A percentile compares a stretch with the other conserved stretches of the same genome.
These are phyloP conservation scores for Gossypium sturtianum DNA, from an alignment of 345 rosid genomes.

Conservation along the genomic window DNA sequence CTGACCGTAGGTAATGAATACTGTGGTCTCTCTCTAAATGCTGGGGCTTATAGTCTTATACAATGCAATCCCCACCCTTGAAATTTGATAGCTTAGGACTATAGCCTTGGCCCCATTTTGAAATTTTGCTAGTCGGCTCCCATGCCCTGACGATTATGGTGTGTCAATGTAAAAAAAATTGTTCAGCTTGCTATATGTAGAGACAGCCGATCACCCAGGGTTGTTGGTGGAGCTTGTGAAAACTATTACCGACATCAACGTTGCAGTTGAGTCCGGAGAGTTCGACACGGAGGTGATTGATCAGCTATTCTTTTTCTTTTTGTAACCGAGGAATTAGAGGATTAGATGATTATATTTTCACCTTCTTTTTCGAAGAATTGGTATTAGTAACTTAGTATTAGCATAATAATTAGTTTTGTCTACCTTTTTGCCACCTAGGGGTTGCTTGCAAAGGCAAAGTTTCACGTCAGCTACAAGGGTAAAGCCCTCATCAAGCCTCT, in stretches of 20 bases:
- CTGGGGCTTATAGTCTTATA: conserved; percentile 4
- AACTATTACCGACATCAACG: conserved; percentile 64
- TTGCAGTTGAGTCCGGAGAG: conserved; percentile 91
- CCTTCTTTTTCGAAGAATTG: neutral
- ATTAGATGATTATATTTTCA: neutral
- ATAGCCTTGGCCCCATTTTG: neutral
- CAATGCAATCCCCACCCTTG: neutral
- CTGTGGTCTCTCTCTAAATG: conserved; percentile 12
- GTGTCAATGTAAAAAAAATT: neutral
- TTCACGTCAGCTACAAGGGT: conserved; percentile 85
- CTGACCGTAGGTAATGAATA: conserved; percentile 64
- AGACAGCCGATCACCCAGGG: conserved; percentile 95
- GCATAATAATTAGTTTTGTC: neutral
- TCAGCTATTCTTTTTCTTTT: neutral
- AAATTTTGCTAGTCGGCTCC: neutral
- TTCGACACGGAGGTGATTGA: conserved; percentile 83
- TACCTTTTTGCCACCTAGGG: conserved; percentile 40
- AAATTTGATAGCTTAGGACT: neutral
- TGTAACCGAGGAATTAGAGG: neutral
- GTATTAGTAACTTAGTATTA: neutral
- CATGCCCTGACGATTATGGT: no score
- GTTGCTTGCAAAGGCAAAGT: conserved; percentile 89
- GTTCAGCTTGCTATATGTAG: conserved; percentile 79
- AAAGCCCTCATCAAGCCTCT: conserved; percentile 87
- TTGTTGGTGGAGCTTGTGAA: conserved; percentile 85